phyloP scores from a whole-genome alignment of 768 basidiomycete species.

The Hericium alpestre region DNA sequence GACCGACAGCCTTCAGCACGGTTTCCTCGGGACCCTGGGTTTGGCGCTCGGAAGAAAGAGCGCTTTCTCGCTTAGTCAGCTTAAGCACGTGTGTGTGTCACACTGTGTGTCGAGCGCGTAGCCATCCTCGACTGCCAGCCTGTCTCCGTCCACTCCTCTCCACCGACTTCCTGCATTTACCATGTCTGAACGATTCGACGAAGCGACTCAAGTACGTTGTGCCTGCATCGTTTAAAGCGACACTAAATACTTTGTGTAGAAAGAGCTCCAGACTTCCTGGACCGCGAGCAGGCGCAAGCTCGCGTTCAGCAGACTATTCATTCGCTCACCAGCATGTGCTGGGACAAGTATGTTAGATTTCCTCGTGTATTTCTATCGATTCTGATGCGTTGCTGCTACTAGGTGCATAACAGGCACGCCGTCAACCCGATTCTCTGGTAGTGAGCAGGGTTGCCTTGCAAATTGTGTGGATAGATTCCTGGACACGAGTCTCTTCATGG shows the following conservation, averaged over 20 bases:
- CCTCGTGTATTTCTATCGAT: not conserved
- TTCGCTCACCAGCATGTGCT: slow-evolving; percentile 73
- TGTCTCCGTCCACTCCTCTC: too few relatives aligned
- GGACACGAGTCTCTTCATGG: slow-evolving; percentile 76
- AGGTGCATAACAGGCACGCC: slow-evolving; percentile 79
- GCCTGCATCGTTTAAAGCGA: not conserved
- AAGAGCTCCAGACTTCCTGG: slow-evolving; percentile 76
- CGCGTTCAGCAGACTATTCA: slow-evolving; percentile 61
- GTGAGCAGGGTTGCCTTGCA: slow-evolving; percentile 71
- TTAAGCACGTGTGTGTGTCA: too few relatives aligned
- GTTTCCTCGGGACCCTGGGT: too few relatives aligned
- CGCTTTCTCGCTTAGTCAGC: too few relatives aligned
- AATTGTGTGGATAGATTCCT: slow-evolving; percentile 92
- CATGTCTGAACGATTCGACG: slow-evolving; percentile 61
- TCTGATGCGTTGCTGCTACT: not conserved
- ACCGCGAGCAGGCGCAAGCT: slow-evolving; percentile 75
- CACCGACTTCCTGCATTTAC: not conserved
- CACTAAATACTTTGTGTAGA: slow-evolving; percentile 31
- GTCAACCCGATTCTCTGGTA: slow-evolving; percentile 64
- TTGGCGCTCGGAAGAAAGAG: too few relatives aligned
- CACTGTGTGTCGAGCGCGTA: too few relatives aligned
- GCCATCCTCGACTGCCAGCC: too few relatives aligned
- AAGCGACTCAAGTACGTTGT: slow-evolving; percentile 54
- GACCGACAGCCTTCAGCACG: too few relatives aligned
- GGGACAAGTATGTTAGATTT: slow-evolving; percentile 70